phyloP scores from a whole-genome alignment of 495 filamentous ascomycete species.

The Penicillium lividum region DNA sequence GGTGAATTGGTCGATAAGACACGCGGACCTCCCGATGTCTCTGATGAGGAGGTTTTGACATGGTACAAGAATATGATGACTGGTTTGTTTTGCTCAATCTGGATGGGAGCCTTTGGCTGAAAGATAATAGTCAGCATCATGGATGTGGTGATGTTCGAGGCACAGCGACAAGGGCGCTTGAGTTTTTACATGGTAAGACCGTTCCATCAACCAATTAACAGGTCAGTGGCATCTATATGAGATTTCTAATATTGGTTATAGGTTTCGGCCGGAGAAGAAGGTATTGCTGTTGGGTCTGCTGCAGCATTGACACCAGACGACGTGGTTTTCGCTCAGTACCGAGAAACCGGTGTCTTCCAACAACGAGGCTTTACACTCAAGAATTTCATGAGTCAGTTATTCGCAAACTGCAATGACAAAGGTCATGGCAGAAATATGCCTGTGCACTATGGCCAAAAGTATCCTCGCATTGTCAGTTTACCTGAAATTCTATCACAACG shows the following conservation, averaged over 20 bases:
- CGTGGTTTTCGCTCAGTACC: constrained; percentile 92
- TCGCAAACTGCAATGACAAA: constrained; percentile 80
- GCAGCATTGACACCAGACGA: constrained; percentile 80
- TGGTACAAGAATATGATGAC: constrained; percentile 70
- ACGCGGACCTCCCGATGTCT: constrained; percentile 59
- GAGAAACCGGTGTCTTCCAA: constrained; percentile 87
- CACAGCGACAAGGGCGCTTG: constrained; percentile 75
- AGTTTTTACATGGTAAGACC: constrained; percentile 88
- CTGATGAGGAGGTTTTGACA: constrained; percentile 65
- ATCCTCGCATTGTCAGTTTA: constrained; percentile 71
- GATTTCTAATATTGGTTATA: constrained; percentile 20
- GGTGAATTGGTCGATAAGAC: constrained; percentile 74
- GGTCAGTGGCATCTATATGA: background rate
- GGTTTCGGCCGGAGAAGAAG: constrained; percentile 93
- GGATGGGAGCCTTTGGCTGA: constrained; percentile 8
- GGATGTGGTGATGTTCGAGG: constrained; percentile 94
- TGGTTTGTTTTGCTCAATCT: constrained; percentile 35
- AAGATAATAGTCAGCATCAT: constrained; percentile 70
- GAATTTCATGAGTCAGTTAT: constrained; percentile 94
- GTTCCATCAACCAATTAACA: no score
- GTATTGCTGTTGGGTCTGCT: constrained; percentile 83
- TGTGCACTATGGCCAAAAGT: constrained; percentile 86
- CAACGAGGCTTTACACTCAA: constrained; percentile 85
- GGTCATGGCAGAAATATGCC: constrained; percentile 95
- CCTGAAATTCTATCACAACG: background rate